A percentile compares a stretch with the other conserved stretches of the same genome.
Conservation (phyloP, 371 early-diverging fungal genomes). For the Rhizopus sp. region DNA sequence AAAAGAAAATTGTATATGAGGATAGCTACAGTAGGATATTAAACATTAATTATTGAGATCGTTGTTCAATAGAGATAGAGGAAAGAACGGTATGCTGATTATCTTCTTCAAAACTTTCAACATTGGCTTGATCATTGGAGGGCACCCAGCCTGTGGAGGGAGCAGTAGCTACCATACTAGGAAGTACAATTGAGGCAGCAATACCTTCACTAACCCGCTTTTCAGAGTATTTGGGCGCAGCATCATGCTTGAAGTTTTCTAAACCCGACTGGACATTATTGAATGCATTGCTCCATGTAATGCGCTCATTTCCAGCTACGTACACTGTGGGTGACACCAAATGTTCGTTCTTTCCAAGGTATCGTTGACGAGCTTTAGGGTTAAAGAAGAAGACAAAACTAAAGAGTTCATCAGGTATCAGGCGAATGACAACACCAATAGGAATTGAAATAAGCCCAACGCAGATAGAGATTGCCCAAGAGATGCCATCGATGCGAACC, state of each 20-base stretch:
- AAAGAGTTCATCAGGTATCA: slow-evolving; percentile 59
- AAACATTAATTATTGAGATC: neutral
- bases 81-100: slow-evolving; percentile 33
- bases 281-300: slow-evolving; percentile 24
- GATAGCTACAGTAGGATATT: too few species aligned
- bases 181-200: slow-evolving; percentile 61
- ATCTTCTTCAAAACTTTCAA: slow-evolving; percentile 25
- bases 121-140: slow-evolving; percentile 6
- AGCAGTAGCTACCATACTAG: slow-evolving; percentile 64
- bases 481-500: slow-evolving; percentile 39
- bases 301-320: slow-evolving; percentile 35
- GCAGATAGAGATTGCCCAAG: slow-evolving; percentile 69
- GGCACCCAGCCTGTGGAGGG: slow-evolving; percentile 60
- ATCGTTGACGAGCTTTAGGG: slow-evolving; percentile 29
- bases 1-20: too few species aligned
- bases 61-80: slow-evolving; percentile 20
- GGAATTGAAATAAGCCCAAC: slow-evolving; percentile 67
- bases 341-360: slow-evolving; percentile 18
- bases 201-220: slow-evolving; percentile 8
- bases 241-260: slow-evolving; percentile 4
- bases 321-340: slow-evolving; percentile 23
- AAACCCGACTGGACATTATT: slow-evolving; percentile 6
- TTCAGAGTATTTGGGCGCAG: neutral
- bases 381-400: slow-evolving; percentile 27
- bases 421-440: slow-evolving; percentile 67